Conservation (phyloP, 1,284 basidiomycete genomes). For the Trichosporon asahii region DNA sequence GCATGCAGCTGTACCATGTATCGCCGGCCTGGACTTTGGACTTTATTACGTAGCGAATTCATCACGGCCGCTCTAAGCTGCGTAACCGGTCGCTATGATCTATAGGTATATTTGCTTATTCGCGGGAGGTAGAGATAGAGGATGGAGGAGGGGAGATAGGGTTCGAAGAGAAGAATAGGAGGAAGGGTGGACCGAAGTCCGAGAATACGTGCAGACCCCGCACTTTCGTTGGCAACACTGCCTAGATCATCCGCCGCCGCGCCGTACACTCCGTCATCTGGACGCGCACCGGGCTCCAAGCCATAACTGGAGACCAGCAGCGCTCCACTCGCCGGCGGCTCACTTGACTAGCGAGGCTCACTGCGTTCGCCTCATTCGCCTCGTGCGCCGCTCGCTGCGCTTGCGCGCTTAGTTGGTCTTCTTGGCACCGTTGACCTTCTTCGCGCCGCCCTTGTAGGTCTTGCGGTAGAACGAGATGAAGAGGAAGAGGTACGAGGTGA, state of each 20-base stretch:
- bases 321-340: too few relatives aligned
- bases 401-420: conserved; percentile 23
- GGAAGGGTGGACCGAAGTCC: neutral
- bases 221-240: too few relatives aligned
- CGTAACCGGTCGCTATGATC: neutral
- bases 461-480: conserved; percentile 64
- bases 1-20: too few relatives aligned
- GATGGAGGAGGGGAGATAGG: neutral
- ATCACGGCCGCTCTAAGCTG: conserved; percentile 1
- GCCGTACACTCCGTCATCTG: neutral
- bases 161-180: neutral
- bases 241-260: neutral
- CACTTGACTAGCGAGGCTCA: too few relatives aligned
- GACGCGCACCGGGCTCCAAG: too few relatives aligned
- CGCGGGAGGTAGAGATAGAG: neutral
- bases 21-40: too few relatives aligned
- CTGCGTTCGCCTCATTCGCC: neutral
- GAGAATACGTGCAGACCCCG: conserved; percentile 1
- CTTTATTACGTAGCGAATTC: neutral
- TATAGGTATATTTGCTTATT: neutral
- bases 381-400: too few relatives aligned
- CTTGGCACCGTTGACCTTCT: conserved; percentile 32
- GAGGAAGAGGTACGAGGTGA: conserved; percentile 83
- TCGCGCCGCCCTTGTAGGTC: conserved; percentile 48
- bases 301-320: neutral